A percentile compares a stretch with the other conserved stretches of the same genome.
These are phyloP conservation scores for Thelephora aurantiotincta DNA, from an alignment of 768 basidiomycete genomes.

Conservation along the genomic window DNA sequence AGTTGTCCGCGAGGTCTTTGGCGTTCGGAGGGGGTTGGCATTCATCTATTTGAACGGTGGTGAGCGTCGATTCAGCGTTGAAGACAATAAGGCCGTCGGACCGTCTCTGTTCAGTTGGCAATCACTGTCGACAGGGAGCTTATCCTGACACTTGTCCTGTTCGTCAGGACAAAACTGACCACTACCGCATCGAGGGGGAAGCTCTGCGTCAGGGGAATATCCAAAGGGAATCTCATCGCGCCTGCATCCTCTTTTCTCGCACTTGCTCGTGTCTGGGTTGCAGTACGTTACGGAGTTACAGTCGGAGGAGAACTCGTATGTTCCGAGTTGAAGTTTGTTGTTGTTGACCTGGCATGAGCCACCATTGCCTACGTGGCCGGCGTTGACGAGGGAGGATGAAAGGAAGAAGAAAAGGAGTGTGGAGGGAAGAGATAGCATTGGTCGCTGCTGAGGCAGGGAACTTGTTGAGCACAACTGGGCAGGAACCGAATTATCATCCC, in stretches of 20 bases:
- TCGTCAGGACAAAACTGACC: slow-evolving; percentile 81
- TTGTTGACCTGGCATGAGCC: slow-evolving; percentile 35
- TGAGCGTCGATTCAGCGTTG: not conserved
- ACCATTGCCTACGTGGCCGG: slow-evolving; percentile 32
- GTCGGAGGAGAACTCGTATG: slow-evolving; percentile 70
- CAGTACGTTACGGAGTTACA: slow-evolving; percentile 66
- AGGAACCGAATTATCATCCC: too few species aligned
- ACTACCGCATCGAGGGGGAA: slow-evolving; percentile 47
- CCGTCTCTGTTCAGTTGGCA: slow-evolving; percentile 87
- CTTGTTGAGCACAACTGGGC: too few species aligned
- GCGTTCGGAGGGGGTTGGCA: slow-evolving; percentile 59
- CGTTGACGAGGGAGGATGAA: slow-evolving; percentile 20
- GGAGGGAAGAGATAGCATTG: slow-evolving; percentile 21
- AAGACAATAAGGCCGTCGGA: slow-evolving; percentile 16
- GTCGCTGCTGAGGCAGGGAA: too few species aligned
- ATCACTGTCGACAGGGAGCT: slow-evolving; percentile 44
- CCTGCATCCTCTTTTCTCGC: slow-evolving; percentile 55
- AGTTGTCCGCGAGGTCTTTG: slow-evolving; percentile 45
- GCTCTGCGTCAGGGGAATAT: slow-evolving; percentile 25
- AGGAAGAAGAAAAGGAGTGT: slow-evolving; percentile 42
- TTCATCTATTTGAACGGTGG: slow-evolving; percentile 39
- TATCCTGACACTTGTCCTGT: slow-evolving; percentile 46
- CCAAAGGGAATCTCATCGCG: slow-evolving; percentile 70
- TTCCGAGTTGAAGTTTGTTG: slow-evolving; percentile 59
- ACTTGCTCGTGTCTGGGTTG: slow-evolving; percentile 31